phyloP scores from a whole-genome alignment of 345 rosid genomes.

The Pseudoturritis turrita region DNA sequence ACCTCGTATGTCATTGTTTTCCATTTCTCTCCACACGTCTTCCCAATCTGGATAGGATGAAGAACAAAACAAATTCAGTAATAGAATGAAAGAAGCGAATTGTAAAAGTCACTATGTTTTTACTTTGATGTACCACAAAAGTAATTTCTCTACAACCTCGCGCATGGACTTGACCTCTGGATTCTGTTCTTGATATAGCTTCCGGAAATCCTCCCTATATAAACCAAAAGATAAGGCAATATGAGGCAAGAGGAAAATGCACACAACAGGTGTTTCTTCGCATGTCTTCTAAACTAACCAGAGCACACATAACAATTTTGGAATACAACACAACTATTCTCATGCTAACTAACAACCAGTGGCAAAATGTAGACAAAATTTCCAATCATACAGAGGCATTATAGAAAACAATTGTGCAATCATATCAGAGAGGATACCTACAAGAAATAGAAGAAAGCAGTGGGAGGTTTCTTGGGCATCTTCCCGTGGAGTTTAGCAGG shows the following conservation, averaged over 20 bases:
- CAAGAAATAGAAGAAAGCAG: conserved; percentile 91
- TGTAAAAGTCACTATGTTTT: background rate
- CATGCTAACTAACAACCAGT: background rate
- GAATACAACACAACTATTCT: background rate
- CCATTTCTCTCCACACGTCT: conserved; percentile 98
- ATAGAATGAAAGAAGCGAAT: background rate
- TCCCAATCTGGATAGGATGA: conserved; percentile 58
- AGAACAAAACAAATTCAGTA: conserved; percentile 10
- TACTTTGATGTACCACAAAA: background rate
- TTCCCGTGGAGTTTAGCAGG: conserved; percentile 35
- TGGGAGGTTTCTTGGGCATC: conserved; percentile 90
- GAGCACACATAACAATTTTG: background rate
- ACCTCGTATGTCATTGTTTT: conserved; percentile 83
- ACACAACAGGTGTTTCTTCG: background rate
- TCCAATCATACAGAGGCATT: background rate
- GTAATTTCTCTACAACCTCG: conserved; percentile 40
- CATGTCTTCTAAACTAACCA: background rate
- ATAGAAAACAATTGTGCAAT: background rate
- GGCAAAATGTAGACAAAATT: background rate
- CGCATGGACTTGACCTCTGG: conserved; percentile 91
- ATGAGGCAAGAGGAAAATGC: background rate
- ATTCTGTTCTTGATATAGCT: conserved; percentile 77
- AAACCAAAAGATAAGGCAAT: conserved; percentile 1
- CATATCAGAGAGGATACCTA: conserved; percentile 25
- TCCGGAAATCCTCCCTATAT: conserved; percentile 84